These are phyloP conservation scores for Cucumis melo DNA, from an alignment of 306 rosid genomes.

Conservation along the genomic window DNA sequence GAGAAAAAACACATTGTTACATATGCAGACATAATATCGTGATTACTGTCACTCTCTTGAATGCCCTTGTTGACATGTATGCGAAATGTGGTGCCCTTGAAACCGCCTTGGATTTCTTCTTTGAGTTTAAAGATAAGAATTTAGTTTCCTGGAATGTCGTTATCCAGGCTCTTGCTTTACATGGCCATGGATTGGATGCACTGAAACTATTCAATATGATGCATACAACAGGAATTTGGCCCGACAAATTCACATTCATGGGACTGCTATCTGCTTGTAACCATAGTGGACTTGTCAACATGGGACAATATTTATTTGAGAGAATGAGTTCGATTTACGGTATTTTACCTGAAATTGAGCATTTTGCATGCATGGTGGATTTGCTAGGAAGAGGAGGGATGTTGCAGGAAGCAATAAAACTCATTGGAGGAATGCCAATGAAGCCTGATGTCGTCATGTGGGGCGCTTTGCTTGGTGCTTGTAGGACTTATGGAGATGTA, in stretches of 20 bases:
- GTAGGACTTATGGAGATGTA: constrained; percentile 41
- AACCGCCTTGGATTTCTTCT: constrained; percentile 35
- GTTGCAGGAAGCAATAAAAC: constrained; percentile 39
- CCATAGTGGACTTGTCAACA: constrained; percentile 47
- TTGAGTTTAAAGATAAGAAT: constrained; percentile 32
- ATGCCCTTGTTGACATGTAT: constrained; percentile 55
- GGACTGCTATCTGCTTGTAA: constrained; percentile 70
- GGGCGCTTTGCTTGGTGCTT: constrained; percentile 80
- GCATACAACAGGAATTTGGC: constrained; percentile 28
- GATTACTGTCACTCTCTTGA: constrained; percentile 26
- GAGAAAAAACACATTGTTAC: constrained; percentile 33
- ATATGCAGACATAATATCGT: constrained; percentile 18
- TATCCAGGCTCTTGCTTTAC: constrained; percentile 53
- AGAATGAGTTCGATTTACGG: constrained; percentile 30
- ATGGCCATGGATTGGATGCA: constrained; percentile 51
- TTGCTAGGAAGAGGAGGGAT: constrained; percentile 58
- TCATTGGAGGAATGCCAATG: constrained; percentile 48
- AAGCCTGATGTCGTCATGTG: constrained; percentile 57
- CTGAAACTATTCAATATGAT: constrained; percentile 39
- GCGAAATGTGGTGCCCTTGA: constrained; percentile 55
- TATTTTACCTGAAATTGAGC: constrained; percentile 43
- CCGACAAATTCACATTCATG: constrained; percentile 61
- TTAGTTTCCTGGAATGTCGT: constrained; percentile 54
- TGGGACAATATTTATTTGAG: constrained; percentile 39
- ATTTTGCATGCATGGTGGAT: constrained; percentile 68